phyloP scores from a whole-genome alignment of 768 basidiomycete species.

The Boletus reticulatus region DNA sequence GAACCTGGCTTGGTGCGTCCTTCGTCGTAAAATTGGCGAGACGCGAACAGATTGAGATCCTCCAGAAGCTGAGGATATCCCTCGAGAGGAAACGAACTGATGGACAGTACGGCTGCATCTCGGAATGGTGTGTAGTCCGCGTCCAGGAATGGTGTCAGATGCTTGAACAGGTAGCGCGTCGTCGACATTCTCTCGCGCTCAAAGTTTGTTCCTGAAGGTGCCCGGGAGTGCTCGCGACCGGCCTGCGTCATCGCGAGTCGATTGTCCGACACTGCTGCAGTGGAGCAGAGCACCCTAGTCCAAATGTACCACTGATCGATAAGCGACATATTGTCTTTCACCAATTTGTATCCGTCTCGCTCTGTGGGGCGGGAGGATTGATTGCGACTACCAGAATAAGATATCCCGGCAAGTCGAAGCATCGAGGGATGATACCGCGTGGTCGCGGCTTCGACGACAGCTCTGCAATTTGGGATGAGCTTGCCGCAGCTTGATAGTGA shows the following conservation, averaged over 20 bases:
- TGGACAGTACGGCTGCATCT: constrained; percentile 82
- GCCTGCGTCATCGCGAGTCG: constrained; percentile 51
- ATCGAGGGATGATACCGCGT: constrained; percentile 71
- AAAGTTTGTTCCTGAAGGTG: constrained; percentile 69
- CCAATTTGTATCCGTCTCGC: constrained; percentile 49
- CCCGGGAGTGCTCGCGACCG: constrained; percentile 66
- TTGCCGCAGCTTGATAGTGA: constrained; percentile 49
- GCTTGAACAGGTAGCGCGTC: constrained; percentile 78
- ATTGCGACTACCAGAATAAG: constrained; percentile 38
- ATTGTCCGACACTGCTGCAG: constrained; percentile 63
- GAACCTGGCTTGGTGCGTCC: constrained; percentile 46
- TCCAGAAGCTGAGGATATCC: constrained; percentile 82
- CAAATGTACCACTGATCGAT: constrained; percentile 83
- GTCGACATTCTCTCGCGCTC: constrained; percentile 83
- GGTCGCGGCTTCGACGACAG: constrained; percentile 63
- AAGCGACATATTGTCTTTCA: constrained; percentile 54
- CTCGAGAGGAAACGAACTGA: constrained; percentile 79
- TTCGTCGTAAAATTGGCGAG: constrained; percentile 81
- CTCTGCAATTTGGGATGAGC: constrained; percentile 54
- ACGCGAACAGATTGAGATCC: constrained; percentile 75
- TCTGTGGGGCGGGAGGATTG: constrained; percentile 45
- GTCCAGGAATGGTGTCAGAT: constrained; percentile 83
- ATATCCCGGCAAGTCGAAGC: constrained; percentile 71
- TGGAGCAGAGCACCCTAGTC: constrained; percentile 85
- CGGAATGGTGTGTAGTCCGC: constrained; percentile 82